phyloP scores from a whole-genome alignment of 208 protist genomes.

The Giardia muris region DNA sequence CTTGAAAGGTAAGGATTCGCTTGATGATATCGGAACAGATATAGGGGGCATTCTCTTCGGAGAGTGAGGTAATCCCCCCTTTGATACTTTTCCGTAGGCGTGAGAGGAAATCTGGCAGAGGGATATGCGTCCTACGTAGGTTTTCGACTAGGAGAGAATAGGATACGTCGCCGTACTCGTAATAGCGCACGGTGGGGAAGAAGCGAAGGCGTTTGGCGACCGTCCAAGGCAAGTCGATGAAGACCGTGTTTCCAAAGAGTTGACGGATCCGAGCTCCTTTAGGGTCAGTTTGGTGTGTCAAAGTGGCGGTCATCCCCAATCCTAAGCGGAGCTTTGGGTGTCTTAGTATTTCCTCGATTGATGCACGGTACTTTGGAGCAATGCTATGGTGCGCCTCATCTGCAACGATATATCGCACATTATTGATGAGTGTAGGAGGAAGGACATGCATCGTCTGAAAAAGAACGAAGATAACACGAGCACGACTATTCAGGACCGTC shows the following conservation, averaged over 20 bases:
- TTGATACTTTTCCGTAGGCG: neutral
- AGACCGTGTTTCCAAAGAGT: neutral
- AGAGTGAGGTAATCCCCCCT: neutral
- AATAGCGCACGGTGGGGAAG: constrained; percentile 15
- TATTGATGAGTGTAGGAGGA: neutral
- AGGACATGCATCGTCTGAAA: neutral
- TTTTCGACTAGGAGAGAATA: neutral
- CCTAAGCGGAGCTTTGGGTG: neutral
- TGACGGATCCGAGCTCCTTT: neutral
- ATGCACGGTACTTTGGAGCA: neutral
- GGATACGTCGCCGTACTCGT: neutral
- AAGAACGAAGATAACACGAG: neutral
- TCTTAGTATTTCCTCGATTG: neutral
- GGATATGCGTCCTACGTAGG: neutral
- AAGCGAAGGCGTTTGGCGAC: neutral
- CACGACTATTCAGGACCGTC: neutral
- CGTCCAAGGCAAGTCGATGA: constrained; percentile 3
- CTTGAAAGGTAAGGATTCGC: neutral
- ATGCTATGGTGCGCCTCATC: constrained; percentile 22
- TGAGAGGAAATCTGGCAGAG: neutral
- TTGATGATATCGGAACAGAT: neutral
- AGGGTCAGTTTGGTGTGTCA: neutral
- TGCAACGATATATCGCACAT: neutral
- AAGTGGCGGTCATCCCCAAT: constrained; percentile 8
- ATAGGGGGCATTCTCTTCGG: too few relatives aligned